Base-by-base conservation (phyloP, 495 filamentous ascomycete species). In the Trichoderma orchidacearum region DNA sequence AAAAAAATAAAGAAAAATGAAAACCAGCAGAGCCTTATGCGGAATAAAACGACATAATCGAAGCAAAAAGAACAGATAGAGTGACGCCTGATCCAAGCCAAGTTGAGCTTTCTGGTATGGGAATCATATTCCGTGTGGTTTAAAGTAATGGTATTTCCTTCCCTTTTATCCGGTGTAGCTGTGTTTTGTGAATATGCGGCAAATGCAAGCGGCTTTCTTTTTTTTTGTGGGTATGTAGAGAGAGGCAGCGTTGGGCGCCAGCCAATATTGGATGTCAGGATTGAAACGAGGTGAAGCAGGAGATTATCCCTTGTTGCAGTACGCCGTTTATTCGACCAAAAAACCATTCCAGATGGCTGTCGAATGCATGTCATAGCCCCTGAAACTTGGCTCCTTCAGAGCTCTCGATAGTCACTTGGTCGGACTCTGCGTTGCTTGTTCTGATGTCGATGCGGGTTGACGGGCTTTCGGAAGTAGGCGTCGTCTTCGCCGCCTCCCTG, bases 391-490 rank as follows among this genome's bases (percentile, higher is more conserved):
- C 13, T 9, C 41, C 9, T 58, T 80, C 67, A 91, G n/a, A 94
- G 72, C 70, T 93, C 87, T 41, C 84, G 77, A 60, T 92, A 96
- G 70, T 98, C 94, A 65, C 86, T 91, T 17, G 90, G 89, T 48
- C 93, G 77, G 55, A 85, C 82, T 59, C 85, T 73, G 58, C 87
- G 82, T 58, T 89, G 83, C 55, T 85, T 75, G 56, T 87, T 85
- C 69, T 89, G 85, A 64, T 94, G 87, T 56, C 93, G 83, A 64
- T 96, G 90, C 11, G 90, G 93, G 65, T 98, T 98, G 54, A 97
- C 87, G 1, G 93, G 93, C 65, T 95, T 91, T 21, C 93, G 84
- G 69, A 97, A 93, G 69, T 98, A 98, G 18, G 93, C 86, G 52
- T 88, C 87, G 58, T 95, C 91, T 60, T 95, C 89, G 56, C 89